These are phyloP conservation scores for Aspergillus indologenus DNA, from an alignment of 495 filamentous ascomycete species.

Conservation along the genomic window DNA sequence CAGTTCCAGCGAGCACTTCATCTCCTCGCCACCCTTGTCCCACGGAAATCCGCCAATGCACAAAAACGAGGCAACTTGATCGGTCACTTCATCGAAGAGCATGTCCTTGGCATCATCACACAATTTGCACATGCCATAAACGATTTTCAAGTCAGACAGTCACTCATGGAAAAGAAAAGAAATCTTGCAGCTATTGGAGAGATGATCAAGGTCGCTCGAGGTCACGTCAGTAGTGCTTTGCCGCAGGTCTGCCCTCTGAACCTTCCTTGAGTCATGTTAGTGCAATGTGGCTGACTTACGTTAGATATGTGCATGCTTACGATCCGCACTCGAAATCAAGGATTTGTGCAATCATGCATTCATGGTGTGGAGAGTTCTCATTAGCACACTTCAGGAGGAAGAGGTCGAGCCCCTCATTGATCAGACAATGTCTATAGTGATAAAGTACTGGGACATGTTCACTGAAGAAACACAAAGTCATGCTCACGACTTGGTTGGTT, in stretches of 20 bases:
- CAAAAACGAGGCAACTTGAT: slow-evolving; percentile 57
- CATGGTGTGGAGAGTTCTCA: slow-evolving; percentile 76
- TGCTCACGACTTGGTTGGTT: slow-evolving; percentile 58
- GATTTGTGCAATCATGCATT: slow-evolving; percentile 75
- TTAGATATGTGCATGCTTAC: slow-evolving; percentile 81
- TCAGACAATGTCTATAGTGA: slow-evolving; percentile 82
- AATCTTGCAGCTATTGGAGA: slow-evolving; percentile 81
- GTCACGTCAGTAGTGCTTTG: slow-evolving; percentile 69
- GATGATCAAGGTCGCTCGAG: slow-evolving; percentile 73
- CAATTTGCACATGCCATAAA: slow-evolving; percentile 80
- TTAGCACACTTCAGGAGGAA: slow-evolving; percentile 67
- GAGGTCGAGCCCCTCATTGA: slow-evolving; percentile 78
- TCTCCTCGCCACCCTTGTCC: slow-evolving; percentile 62
- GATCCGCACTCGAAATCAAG: slow-evolving; percentile 72
- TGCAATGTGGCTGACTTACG: slow-evolving; percentile 10
- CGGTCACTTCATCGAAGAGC: slow-evolving; percentile 73
- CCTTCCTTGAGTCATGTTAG: neutral
- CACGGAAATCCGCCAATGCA: slow-evolving; percentile 48
- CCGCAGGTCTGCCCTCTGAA: slow-evolving; percentile 64
- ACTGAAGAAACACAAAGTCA: slow-evolving; percentile 53
- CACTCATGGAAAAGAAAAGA: slow-evolving; percentile 65
- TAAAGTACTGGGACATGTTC: slow-evolving; percentile 73
- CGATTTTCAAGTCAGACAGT: slow-evolving; percentile 55
- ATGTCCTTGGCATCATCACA: slow-evolving; percentile 85
- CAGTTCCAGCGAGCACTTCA: slow-evolving; percentile 62